A percentile compares a stretch with the other conserved stretches of the same genome.
Conservation (phyloP, 192 early-diverging fungal genomes). For the Entomortierella chlamydospora region DNA sequence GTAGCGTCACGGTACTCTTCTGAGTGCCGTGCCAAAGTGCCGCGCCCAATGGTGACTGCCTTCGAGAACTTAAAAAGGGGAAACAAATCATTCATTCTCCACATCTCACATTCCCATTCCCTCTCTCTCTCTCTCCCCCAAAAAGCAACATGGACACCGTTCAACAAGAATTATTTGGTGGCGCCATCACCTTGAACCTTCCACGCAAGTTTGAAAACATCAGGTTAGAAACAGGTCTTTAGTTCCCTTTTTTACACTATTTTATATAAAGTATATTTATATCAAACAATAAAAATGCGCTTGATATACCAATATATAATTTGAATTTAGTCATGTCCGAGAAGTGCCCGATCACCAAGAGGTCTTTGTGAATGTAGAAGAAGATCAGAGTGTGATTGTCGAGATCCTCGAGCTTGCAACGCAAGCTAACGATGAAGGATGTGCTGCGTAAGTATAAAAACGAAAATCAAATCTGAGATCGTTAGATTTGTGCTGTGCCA, state of each 20-base stretch:
- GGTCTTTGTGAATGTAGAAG: conserved; percentile 79
- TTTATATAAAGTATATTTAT: conserved; percentile 3
- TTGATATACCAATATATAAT: neutral
- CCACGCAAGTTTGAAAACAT: conserved; percentile 70
- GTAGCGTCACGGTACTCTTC: no score
- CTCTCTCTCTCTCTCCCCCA: no score
- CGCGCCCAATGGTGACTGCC: no score
- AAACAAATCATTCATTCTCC: no score
- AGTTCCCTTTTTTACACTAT: neutral
- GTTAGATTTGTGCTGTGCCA: neutral
- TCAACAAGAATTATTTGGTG: conserved; percentile 72
- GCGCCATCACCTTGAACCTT: conserved; percentile 71
- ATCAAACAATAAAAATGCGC: neutral
- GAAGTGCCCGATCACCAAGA: conserved; percentile 93
- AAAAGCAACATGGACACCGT: conserved; percentile 32
- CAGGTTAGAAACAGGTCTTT: conserved; percentile 57
- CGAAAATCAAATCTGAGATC: neutral
- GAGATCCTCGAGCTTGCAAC: conserved; percentile 82
- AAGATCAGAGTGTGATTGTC: conserved; percentile 86
- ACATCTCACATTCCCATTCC: no score
- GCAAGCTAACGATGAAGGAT: conserved; percentile 60
- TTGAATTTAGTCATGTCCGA: conserved; percentile 74
- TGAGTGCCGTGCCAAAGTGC: no score
- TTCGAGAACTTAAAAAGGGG: no score
- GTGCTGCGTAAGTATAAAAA: conserved; percentile 62